Conservation (phyloP, 129 eudicot species). For the Lonicera japonica region DNA sequence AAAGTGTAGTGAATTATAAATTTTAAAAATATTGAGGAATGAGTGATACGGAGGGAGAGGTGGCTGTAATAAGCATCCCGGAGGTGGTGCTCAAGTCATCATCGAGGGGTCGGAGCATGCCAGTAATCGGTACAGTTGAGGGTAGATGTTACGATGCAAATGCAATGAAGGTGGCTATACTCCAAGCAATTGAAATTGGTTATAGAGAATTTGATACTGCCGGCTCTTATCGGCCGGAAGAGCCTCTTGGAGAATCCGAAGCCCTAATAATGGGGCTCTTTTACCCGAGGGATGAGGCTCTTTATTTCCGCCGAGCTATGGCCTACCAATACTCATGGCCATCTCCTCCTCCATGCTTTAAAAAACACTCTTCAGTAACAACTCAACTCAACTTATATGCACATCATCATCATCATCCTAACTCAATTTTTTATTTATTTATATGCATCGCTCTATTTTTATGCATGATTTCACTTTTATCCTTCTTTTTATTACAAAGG, state of each 20-base stretch:
- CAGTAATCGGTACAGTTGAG: constrained; percentile 17
- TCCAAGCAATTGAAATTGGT: constrained; percentile 20
- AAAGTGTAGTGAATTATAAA: too few relatives aligned
- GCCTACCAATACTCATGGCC: constrained; percentile 18
- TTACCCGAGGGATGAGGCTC: constrained; percentile 15
- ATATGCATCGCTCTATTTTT: too few relatives aligned
- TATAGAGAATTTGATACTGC: constrained; percentile 42
- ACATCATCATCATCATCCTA: too few relatives aligned
- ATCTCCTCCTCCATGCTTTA: constrained; percentile 26
- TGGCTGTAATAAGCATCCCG: constrained; percentile 2
- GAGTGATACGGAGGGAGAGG: too few relatives aligned
- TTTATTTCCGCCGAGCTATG: constrained; percentile 35
- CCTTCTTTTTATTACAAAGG: too few relatives aligned
- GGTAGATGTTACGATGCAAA: neutral
- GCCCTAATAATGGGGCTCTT: constrained; percentile 17
- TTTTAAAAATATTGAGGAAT: too few relatives aligned
- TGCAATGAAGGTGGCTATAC: constrained; percentile 11
- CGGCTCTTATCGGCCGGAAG: constrained; percentile 18
- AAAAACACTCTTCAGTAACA: constrained; percentile 5
- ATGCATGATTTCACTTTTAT: too few relatives aligned
- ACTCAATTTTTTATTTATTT: too few relatives aligned
- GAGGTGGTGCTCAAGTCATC: constrained; percentile 5
- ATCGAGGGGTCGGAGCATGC: constrained; percentile 7
- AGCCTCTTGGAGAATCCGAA: constrained; percentile 18
- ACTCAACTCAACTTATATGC: neutral